Base-by-base conservation (phyloP, 352 stramenopile genomes). In the Albugo candida region DNA sequence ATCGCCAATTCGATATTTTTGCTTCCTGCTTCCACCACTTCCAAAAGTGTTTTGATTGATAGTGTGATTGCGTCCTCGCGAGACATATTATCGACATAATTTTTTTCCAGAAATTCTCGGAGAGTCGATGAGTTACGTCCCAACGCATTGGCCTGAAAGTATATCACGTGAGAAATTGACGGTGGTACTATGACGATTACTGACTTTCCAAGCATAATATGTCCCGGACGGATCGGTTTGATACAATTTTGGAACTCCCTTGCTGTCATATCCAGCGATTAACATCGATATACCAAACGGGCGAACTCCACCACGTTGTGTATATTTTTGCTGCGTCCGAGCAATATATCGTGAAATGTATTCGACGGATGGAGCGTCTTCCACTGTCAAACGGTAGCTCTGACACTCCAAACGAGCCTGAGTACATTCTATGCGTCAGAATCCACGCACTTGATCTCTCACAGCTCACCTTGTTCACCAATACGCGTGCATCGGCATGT, bases 1-100 rank as follows among this genome's bases (percentile, higher is more conserved):
- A 98, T 79, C 43, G 89, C 94, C 49, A 99, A 87, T 72, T 99
- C 94, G 80, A 99, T 99, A 65, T 98, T 98, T 68, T 98, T 98
- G 48, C 91, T 94, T 53, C 94, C 94, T 42, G 89, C 95, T 55
- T 99, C 94, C 35, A 98, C 95, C 41, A 99, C 89, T 66, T 99
- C 95, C 24, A 99, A 70, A 57, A 99, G 78, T 37, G 92, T 85
- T 61, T 96, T 95, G 43, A 98, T 81, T 10, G 91, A 83, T 31
- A 98, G 72, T 49, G 83, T 81, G 14, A 97, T 73, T 10, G 86
- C 79, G 27, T 88, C 84, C 13, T 94, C 74, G 52, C 97, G 87
- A 35, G 68, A 76, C 54, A 98, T 72, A 45, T 89, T 80, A 38
- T 93, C 83, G 14, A 71, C 59, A 69, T 95, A 98, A 67, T 98